Conservation (phyloP, 257 asterid species). For the Przewalskia tangutica region DNA sequence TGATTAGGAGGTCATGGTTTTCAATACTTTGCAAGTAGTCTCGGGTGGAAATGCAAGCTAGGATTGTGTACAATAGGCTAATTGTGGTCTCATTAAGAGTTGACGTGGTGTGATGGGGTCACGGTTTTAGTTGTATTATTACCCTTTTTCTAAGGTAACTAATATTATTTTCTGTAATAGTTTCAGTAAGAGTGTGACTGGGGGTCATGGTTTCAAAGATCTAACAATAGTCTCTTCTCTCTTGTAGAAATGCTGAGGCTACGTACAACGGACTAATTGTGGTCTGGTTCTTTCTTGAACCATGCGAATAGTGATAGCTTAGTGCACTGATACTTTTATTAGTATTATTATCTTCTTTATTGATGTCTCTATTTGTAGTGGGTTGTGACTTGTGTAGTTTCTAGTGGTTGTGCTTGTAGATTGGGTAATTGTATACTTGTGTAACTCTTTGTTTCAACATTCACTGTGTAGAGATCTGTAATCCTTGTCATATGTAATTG, state of each 20-base stretch:
- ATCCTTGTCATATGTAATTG: background rate
- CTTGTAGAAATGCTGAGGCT: background rate
- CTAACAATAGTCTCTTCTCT: background rate
- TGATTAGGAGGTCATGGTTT: background rate
- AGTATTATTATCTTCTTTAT: background rate
- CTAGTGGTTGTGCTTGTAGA: slow-evolving; percentile 17
- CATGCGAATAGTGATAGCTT: background rate
- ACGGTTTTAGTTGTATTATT: slow-evolving; percentile 7
- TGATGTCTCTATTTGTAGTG: slow-evolving; percentile 6
- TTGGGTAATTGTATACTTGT: slow-evolving; percentile 13
- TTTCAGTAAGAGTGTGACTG: background rate
- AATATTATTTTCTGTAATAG: background rate
- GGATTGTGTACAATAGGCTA: background rate
- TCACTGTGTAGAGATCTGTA: background rate
- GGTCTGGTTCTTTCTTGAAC: background rate
- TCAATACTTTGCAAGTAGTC: background rate
- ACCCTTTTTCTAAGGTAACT: background rate
- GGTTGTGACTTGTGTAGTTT: slow-evolving; percentile 4
- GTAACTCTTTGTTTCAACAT: slow-evolving; percentile 8
- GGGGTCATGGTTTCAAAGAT: background rate
- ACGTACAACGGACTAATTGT: background rate
- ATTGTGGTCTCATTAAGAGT: background rate
- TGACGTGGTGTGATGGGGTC: background rate
- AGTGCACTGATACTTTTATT: background rate
- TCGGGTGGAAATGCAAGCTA: background rate